Conservation (phyloP, 345 rosid species). For the Murraya koenigii region DNA sequence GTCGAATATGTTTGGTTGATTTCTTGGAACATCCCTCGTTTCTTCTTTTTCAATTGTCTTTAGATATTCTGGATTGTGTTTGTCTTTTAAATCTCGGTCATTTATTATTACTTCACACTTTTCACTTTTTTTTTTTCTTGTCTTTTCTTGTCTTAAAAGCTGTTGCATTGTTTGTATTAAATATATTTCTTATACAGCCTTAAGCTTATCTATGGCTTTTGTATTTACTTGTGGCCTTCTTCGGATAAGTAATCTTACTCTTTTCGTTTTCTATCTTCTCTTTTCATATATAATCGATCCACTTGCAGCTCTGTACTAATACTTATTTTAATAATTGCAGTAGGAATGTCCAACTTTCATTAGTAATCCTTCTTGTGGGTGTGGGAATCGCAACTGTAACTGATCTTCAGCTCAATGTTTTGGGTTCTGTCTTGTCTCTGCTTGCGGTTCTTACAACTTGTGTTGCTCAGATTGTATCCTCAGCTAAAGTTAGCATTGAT, state of each 20-base stretch:
- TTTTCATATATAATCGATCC: neutral
- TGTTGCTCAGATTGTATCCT: constrained; percentile 99
- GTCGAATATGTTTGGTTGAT: neutral
- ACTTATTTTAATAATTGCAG: constrained; percentile 45
- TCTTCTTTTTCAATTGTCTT: neutral
- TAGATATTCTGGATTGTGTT: neutral
- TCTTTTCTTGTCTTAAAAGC: neutral
- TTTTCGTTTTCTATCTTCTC: neutral
- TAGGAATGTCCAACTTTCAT: constrained; percentile 77
- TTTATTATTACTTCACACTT: neutral
- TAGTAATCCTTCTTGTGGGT: constrained; percentile 85
- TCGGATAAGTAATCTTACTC: neutral
- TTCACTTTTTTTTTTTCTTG: neutral
- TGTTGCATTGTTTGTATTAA: neutral
- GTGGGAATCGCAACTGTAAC: constrained; percentile 99
- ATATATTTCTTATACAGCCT: neutral
- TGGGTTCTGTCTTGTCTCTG: constrained; percentile 89
- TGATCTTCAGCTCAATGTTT: constrained; percentile 94
- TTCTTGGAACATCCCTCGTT: neutral
- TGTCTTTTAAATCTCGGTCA: neutral
- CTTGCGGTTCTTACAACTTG: constrained; percentile 97
- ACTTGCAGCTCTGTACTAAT: constrained; percentile 22
- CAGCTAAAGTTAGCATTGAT: constrained; percentile 21
- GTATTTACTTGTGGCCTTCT: neutral
- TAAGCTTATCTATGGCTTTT: neutral